A percentile compares a stretch with the other conserved stretches of the same genome.
Conservation (phyloP, 1,284 basidiomycete species). For the Leccinum holopus region DNA sequence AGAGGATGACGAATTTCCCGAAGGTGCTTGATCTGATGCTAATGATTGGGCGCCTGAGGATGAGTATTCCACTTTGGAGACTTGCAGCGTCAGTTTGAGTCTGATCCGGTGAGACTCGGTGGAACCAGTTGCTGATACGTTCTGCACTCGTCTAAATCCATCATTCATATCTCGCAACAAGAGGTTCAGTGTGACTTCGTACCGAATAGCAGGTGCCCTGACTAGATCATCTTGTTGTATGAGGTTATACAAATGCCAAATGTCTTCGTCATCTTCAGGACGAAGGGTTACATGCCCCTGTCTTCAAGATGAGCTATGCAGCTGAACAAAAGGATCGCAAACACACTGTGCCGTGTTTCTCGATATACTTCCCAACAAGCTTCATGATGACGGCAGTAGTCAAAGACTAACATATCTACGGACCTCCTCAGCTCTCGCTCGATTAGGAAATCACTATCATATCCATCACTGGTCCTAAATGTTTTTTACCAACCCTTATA, state of each 20-base stretch:
- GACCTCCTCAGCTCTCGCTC: constrained; percentile 7
- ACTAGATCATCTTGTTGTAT: constrained; percentile 89
- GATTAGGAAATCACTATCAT: constrained; percentile 25
- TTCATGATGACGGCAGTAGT: constrained; percentile 56
- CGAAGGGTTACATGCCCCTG: constrained; percentile 89
- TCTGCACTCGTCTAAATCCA: constrained; percentile 60
- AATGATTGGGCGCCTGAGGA: constrained; percentile 56
- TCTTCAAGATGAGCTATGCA: constrained; percentile 20
- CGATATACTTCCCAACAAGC: constrained; percentile 69
- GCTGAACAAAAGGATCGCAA: constrained; percentile 5
- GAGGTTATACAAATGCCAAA: constrained; percentile 99
- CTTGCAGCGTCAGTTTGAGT: constrained; percentile 82
- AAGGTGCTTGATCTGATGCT: constrained; percentile 44
- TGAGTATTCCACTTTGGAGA: constrained; percentile 69
- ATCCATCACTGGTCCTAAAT: constrained; percentile 2
- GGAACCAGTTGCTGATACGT: constrained; percentile 88
- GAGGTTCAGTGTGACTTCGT: constrained; percentile 3
- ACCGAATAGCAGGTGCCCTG: constrained; percentile 87
- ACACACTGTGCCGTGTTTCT: constrained; percentile 76
- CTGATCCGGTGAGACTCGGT: constrained; percentile 89
- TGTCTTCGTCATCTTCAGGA: constrained; percentile 96
- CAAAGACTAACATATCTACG: neutral
- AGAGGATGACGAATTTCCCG: constrained; percentile 41
- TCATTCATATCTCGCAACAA: constrained; percentile 4
- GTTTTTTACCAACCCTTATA: no score